phyloP scores from a whole-genome alignment of 768 basidiomycete species.

The Suillus subalutaceus region DNA sequence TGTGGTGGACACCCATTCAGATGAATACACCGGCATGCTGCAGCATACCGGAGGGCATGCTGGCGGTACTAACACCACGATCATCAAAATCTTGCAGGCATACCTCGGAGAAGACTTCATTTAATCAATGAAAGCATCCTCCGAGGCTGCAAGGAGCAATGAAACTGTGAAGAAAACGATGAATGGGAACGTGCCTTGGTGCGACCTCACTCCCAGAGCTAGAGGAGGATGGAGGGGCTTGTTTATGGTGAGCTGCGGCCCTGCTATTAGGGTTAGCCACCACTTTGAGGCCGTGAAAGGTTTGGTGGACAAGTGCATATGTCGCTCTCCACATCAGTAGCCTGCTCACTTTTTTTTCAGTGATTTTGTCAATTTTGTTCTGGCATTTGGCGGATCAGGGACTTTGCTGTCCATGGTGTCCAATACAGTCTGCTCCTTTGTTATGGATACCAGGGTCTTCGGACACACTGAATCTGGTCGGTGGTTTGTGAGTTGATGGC shows the following conservation, averaged over 20 bases:
- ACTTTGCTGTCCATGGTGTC: too few relatives aligned
- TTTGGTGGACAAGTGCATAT: background rate
- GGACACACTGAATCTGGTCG: too few relatives aligned
- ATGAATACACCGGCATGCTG: background rate
- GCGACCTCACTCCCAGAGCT: background rate
- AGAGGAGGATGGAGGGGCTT: background rate
- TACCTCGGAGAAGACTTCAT: background rate
- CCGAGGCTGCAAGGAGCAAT: background rate
- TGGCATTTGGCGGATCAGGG: too few relatives aligned
- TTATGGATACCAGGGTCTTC: too few relatives aligned
- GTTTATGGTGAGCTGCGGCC: background rate
- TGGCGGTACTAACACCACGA: background rate
- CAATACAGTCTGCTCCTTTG: too few relatives aligned
- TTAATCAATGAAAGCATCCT: rapidly evolving
- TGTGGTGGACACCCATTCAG: background rate
- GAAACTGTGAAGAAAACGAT: background rate
- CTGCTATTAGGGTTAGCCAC: background rate
- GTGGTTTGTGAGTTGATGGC: too few relatives aligned
- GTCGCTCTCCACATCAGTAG: too few relatives aligned
- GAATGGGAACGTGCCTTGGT: background rate
- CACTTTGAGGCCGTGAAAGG: background rate
- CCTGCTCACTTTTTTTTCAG: too few relatives aligned
- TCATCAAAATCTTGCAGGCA: background rate
- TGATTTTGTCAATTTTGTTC: too few relatives aligned
- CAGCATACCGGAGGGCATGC: background rate